These are phyloP conservation scores for Phytophthora pseudosyringae DNA, from an alignment of 352 stramenopile species.

Conservation along the genomic window DNA sequence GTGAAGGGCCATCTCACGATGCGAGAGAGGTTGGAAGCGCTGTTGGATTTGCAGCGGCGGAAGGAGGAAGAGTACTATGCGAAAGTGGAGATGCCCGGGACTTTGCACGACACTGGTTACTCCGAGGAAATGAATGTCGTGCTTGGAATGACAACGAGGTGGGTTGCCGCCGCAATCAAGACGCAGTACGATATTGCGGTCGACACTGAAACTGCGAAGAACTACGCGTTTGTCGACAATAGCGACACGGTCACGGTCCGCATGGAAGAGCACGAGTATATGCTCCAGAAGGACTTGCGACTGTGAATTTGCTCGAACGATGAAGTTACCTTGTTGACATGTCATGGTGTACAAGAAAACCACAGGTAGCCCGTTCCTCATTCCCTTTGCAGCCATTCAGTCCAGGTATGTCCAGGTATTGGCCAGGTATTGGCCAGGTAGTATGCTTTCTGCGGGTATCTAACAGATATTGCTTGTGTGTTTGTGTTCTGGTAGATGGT, in stretches of 20 bases:
- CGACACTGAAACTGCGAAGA: not conserved
- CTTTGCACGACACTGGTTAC: not conserved
- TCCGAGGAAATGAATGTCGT: slow-evolving; percentile 4
- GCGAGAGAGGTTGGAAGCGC: not conserved
- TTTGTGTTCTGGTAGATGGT: too few relatives aligned
- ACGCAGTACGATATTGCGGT: not conserved
- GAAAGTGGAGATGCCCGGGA: slow-evolving; percentile 1
- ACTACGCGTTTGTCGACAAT: slow-evolving; percentile 7
- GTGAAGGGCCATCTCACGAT: slow-evolving; percentile 1
- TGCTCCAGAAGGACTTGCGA: slow-evolving; percentile 17
- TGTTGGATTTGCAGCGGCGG: not conserved
- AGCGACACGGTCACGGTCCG: not conserved
- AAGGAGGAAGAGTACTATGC: not conserved
- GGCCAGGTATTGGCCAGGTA: slow-evolving; percentile 10
- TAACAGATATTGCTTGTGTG: not conserved
- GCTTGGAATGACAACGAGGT: slow-evolving; percentile 3
- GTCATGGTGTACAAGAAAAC: slow-evolving; percentile 7
- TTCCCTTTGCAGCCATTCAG: slow-evolving; percentile 5
- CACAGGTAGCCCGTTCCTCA: slow-evolving; percentile 5
- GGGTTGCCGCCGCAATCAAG: slow-evolving; percentile 3
- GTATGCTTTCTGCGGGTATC: too few relatives aligned
- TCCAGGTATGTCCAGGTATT: slow-evolving; percentile 9
- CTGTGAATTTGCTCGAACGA: slow-evolving; percentile 16
- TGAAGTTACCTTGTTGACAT: slow-evolving; percentile 20
- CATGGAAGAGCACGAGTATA: not conserved